A percentile compares a stretch with the other conserved stretches of the same genome.
These are phyloP conservation scores for Trichoderma asperellum DNA, from an alignment of 2,329 filamentous ascomycete genomes.

Conservation along the genomic window DNA sequence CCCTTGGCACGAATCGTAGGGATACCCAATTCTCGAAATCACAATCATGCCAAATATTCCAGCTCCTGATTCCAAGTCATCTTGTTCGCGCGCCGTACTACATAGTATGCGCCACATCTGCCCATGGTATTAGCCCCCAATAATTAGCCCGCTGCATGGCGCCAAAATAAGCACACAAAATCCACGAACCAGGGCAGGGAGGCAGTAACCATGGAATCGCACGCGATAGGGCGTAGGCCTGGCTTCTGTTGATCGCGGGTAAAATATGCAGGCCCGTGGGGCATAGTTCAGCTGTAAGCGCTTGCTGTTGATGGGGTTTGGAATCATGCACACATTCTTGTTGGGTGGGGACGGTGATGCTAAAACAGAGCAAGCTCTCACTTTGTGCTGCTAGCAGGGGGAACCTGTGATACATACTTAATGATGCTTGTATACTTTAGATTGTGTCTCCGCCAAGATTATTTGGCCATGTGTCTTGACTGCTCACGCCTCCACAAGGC, in stretches of 20 bases:
- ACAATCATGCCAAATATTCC: slow-evolving; percentile 15
- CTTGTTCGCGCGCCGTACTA: not conserved
- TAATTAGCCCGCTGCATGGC: not conserved
- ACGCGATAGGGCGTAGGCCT: slow-evolving; percentile 13
- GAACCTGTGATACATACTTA: not conserved
- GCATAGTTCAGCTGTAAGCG: slow-evolving; percentile 23
- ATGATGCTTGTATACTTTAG: not conserved
- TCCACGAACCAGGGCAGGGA: not conserved
- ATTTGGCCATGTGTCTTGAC: slow-evolving; percentile 1
- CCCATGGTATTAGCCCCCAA: not conserved
- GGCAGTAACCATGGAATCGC: not conserved
- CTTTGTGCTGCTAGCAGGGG: not conserved
- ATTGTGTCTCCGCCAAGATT: not conserved
- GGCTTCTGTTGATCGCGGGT: slow-evolving; percentile 7
- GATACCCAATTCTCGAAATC: not conserved
- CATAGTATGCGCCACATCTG: slow-evolving; percentile 1
- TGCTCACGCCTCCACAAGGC: slow-evolving; percentile 13
- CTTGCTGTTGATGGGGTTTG: slow-evolving; percentile 22
- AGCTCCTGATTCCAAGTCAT: slow-evolving; percentile 19
- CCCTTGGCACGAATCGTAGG: not conserved
- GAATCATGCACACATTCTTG: slow-evolving; percentile 21
- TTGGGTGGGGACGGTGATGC: not conserved
- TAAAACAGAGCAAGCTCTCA: slow-evolving; percentile 8
- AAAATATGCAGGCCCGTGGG: slow-evolving; percentile 23
- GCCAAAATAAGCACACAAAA: slow-evolving; percentile 9